Base-by-base conservation (phyloP, 1,139 yeast genomes). In the Pneumocystis sp. region DNA sequence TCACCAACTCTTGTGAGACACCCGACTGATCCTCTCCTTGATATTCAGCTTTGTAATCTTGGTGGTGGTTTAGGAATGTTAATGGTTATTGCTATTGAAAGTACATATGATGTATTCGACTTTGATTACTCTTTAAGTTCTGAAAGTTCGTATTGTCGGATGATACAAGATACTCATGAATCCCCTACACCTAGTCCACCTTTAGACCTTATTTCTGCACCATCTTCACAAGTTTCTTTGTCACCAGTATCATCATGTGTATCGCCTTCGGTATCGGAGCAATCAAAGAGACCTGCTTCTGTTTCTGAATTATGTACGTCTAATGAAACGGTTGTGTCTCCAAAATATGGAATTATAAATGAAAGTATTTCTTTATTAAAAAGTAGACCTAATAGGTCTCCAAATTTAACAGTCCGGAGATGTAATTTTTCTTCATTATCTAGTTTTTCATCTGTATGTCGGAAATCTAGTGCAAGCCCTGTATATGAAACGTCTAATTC, bases 1-100 rank as follows among this genome's bases (percentile, higher is more conserved):
- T 39, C 61, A 3, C 61, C 61, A 42, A 59, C 61, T 7, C 61
- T 59, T 59, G 45, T 59, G 8, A 37, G 61, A 7, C 61, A 59
- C 21, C 61, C 61, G 5, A 42, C 44, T 10, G 34, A 59, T 59
- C 61, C 61, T 39, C 40, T 59, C 29, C 61, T 59, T 21, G 61
- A 59, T 59, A 15, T 42, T 21, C 44, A 59, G 21, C 61, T 59
- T 29, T 59, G 45, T 25, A 59, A 59, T 42, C 61, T 25, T 29
- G 57, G n/a, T n/a, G 57, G 57, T 25, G 57, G 57, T 50, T 29
- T 50, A 25, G 57, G 34, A 50, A 50, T 50, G 34, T 12, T 50
- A 15, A 50, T 50, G 57, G 57, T 50, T 50, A 50, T 25, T 50
- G 57, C 57, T 12, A 50, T 50, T 50, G 57, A 50, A 50, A 50